Conservation (phyloP, 2,329 filamentous ascomycete genomes). For the Fusarium sp. region DNA sequence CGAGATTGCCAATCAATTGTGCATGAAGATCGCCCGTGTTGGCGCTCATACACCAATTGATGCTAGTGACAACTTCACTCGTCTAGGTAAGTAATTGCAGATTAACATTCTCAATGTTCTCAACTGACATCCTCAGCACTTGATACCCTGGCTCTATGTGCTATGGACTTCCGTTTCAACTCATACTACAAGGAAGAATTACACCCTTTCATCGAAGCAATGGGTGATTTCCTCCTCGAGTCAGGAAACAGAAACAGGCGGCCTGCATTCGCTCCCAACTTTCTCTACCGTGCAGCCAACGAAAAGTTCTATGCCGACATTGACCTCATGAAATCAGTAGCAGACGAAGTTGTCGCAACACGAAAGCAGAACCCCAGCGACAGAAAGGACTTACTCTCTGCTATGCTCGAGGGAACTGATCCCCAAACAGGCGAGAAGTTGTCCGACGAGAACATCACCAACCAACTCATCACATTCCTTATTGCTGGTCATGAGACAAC, state of each 20-base stretch:
- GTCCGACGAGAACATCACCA: constrained; percentile 69
- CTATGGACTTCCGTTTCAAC: constrained; percentile 81
- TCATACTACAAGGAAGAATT: constrained; percentile 75
- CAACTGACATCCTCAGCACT: constrained; percentile 58
- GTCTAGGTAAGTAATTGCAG: constrained; percentile 56
- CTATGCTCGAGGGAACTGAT: constrained; percentile 76
- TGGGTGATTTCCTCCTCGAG: constrained; percentile 72
- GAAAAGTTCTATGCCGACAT: constrained; percentile 67
- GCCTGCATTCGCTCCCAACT: constrained; percentile 58
- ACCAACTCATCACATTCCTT: constrained; percentile 79
- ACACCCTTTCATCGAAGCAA: constrained; percentile 76
- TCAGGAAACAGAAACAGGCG: constrained; percentile 61
- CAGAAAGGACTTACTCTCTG: constrained; percentile 74
- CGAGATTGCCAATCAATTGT: constrained; percentile 73
- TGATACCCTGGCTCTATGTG: constrained; percentile 76
- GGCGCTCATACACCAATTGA: constrained; percentile 68
- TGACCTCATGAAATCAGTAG: constrained; percentile 63
- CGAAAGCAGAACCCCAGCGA: constrained; percentile 65
- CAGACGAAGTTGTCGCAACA: constrained; percentile 69
- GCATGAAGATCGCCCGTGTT: constrained; percentile 74
- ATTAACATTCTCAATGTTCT: too few relatives aligned
- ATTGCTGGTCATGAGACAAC: constrained; percentile 80
- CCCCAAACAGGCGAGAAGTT: constrained; percentile 74
- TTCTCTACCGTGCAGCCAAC: constrained; percentile 61
- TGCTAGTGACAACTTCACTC: constrained; percentile 75